phyloP scores from a whole-genome alignment of 768 basidiomycete genomes.

The Porphyrellus cyaneotinctus region DNA sequence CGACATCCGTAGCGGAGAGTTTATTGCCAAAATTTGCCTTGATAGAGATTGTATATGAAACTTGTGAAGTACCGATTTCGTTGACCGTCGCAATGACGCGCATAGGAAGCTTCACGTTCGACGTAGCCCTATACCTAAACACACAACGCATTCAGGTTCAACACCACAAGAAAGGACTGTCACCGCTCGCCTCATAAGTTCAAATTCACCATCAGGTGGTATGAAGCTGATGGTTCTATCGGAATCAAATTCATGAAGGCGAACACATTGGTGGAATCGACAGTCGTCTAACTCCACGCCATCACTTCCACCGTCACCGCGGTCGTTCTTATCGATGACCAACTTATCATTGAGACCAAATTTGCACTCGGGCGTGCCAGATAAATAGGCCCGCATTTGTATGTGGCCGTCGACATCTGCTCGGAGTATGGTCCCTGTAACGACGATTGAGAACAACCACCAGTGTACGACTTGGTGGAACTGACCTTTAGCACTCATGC shows the following conservation, averaged over 20 bases:
- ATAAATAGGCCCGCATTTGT: constrained; percentile 94
- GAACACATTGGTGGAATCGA: constrained; percentile 97
- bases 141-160: background rate
- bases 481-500: constrained; percentile 92
- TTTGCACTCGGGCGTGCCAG: constrained; percentile 97
- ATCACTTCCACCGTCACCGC: constrained; percentile 50
- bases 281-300: constrained; percentile 98
- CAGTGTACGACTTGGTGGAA: background rate
- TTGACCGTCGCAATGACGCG: constrained; percentile 86
- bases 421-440: constrained; percentile 79
- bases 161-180: background rate
- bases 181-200: constrained; percentile 80
- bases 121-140: constrained; percentile 86
- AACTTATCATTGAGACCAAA: constrained; percentile 98
- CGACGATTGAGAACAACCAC: constrained; percentile 1
- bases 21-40: constrained; percentile 90
- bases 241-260: constrained; percentile 91
- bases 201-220: constrained; percentile 98
- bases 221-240: constrained; percentile 94
- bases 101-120: constrained; percentile 93
- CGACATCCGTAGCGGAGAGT: constrained; percentile 87
- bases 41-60: constrained; percentile 85
- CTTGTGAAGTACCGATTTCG: constrained; percentile 88
- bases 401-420: constrained; percentile 98
- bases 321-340: constrained; percentile 81